Percentiles rank a stretch among this genome's conserved stretches.
phyloP scores from a whole-genome alignment of 768 basidiomycete genomes.

The Cyclocybe aegerita region DNA sequence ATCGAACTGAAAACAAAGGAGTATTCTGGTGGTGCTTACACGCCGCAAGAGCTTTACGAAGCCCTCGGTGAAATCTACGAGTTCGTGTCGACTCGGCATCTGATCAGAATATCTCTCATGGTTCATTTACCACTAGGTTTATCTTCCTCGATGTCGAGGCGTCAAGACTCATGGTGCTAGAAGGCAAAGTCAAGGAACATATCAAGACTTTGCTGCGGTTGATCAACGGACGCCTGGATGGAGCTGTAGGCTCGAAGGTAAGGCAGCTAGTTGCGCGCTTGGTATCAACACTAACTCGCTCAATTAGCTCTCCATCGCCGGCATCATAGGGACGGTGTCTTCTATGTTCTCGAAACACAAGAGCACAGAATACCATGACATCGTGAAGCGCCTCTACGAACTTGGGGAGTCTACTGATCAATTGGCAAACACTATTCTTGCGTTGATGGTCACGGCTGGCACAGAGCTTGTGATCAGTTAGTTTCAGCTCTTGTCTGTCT shows the following conservation, averaged over 20 bases:
- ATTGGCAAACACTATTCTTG: constrained; percentile 68
- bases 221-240: constrained; percentile 53
- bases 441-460: constrained; percentile 64
- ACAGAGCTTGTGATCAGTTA: constrained; percentile 71
- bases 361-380: constrained; percentile 45
- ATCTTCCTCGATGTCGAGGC: constrained; percentile 74
- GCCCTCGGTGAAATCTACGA: constrained; percentile 72
- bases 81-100: constrained; percentile 33
- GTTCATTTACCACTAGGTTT: constrained; percentile 44
- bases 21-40: constrained; percentile 56
- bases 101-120: background rate
- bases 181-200: constrained; percentile 49
- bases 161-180: constrained; percentile 54
- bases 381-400: constrained; percentile 57
- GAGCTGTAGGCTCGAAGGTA: constrained; percentile 43
- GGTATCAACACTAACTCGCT: constrained; percentile 17
- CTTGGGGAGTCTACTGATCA: constrained; percentile 58
- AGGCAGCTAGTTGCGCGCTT: constrained; percentile 6
- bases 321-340: constrained; percentile 45
- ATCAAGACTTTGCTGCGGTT: constrained; percentile 51
- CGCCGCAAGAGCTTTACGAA: constrained; percentile 57
- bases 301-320: constrained; percentile 35
- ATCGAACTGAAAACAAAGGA: constrained; percentile 64
- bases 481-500: constrained; percentile 2
- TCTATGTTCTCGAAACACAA: constrained; percentile 45